These are phyloP conservation scores for Aurinia saxatilis DNA, from an alignment of 345 rosid species.

Conservation along the genomic window DNA sequence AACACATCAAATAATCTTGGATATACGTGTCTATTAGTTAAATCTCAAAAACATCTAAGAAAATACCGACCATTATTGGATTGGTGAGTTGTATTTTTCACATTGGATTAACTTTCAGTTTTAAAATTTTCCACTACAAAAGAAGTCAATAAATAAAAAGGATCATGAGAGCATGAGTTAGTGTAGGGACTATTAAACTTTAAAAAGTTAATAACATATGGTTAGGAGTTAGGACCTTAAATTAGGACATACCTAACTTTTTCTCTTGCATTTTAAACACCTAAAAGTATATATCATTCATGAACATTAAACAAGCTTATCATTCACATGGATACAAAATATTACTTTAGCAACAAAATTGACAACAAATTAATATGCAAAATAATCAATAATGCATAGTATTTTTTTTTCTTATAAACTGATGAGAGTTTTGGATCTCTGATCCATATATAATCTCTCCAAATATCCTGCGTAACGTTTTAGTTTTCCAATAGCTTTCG, in stretches of 20 bases:
- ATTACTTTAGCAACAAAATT: too few relatives aligned
- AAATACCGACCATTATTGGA: neutral
- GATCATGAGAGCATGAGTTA: conserved; percentile 21
- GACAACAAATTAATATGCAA: too few relatives aligned
- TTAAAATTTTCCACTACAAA: conserved; percentile 1
- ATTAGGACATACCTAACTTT: conserved; percentile 23
- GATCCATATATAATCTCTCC: too few relatives aligned
- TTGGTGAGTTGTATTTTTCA: neutral
- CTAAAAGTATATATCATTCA: neutral
- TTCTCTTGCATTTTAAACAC: neutral
- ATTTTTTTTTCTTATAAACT: too few relatives aligned
- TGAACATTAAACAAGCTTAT: neutral
- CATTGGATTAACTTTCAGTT: neutral
- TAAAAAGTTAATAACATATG: conserved; percentile 10
- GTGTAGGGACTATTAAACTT: conserved; percentile 16
- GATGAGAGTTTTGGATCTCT: too few relatives aligned
- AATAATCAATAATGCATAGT: too few relatives aligned
- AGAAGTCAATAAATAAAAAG: conserved; percentile 5
- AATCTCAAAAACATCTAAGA: neutral
- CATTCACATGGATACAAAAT: neutral
- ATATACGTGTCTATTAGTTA: neutral
- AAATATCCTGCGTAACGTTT: too few relatives aligned
- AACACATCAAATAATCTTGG: too few relatives aligned
- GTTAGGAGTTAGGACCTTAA: conserved; percentile 11
- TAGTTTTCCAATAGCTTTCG: too few relatives aligned